Evolutionary conservation across 1,139 yeast genomes (phyloP), one percentile per base, ranked within the genome.

Genomic region (Candida glucosophila): DNA sequence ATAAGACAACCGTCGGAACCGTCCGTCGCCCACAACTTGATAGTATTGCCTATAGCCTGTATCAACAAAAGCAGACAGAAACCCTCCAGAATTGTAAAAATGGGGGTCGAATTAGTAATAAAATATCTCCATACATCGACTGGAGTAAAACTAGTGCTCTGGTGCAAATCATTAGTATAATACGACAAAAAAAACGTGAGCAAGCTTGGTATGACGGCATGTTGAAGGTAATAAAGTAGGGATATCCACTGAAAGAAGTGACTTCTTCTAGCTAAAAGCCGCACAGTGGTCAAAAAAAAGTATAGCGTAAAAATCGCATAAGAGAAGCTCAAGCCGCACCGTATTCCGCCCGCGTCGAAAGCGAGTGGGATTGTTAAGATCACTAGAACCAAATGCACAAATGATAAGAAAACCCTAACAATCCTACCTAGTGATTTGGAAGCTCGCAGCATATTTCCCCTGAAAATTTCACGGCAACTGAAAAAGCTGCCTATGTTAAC

Each of bases 341-440:
- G 68, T 16, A 78, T 68, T 1, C 97, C 97, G 10, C 97, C 97
- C 17, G 85, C 79, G 46, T 88, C 95, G 53, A 90, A 90, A n/a
- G 96, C 85, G 35, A 90, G 66, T 5, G 97, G 97, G 11, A 90
- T 79, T 2, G 96, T 81, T 19, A 88, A 63, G 23, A 90, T 71
- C 13, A 85, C 74, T 26, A 85, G 68, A 10, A 73, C 55, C 29
- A 85, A 62, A 46, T 79, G 78, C 20, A 74, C 49, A 3, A 76
- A 52, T 2, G 82, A 73, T 30, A 76, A 58, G 14, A 70, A n/a
- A n/a, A n/a, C n/a, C n/a, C n/a, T n/a, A n/a, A n/a, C n/a, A n/a
- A n/a, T n/a, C n/a, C n/a, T n/a, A n/a, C n/a, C n/a, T n/a, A n/a
- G n/a, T n/a, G n/a, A n/a, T n/a, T n/a, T n/a, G n/a, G n/a, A n/a